Percentiles rank a stretch among this genome's conserved stretches.
phyloP scores from a whole-genome alignment of 176 grass and related monocot genomes.

The Areca catechu region DNA sequence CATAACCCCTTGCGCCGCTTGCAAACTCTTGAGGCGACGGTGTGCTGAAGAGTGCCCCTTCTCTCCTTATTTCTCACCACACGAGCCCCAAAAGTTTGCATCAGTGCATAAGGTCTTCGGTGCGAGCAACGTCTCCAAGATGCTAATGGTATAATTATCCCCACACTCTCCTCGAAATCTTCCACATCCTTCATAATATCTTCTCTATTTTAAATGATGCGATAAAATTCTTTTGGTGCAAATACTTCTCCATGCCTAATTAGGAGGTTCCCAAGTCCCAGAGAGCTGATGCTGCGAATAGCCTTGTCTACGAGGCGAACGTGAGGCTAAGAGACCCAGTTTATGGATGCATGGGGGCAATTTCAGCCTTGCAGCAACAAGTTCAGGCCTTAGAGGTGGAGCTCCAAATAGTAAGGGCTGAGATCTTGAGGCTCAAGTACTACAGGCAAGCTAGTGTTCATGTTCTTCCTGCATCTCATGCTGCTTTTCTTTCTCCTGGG shows the following conservation, averaged over 20 bases:
- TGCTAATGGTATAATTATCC: conserved; percentile 66
- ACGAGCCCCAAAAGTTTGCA: conserved; percentile 85
- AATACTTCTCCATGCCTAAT: too few relatives aligned
- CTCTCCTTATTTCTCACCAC: conserved; percentile 87
- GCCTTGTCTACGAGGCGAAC: conserved; percentile 93
- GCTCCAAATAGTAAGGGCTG: conserved; percentile 49
- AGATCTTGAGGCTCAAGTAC: conserved; percentile 87
- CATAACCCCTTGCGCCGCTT: conserved; percentile 73
- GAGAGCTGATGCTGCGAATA: conserved; percentile 75
- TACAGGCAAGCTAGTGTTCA: conserved; percentile 27
- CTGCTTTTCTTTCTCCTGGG: background rate
- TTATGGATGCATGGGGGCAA: conserved; percentile 88
- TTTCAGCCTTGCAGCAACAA: conserved; percentile 67
- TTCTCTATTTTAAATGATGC: too few relatives aligned
- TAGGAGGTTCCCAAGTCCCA: conserved; percentile 74
- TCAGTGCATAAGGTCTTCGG: conserved; percentile 92
- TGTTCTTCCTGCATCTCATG: background rate
- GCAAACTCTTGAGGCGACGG: conserved; percentile 83
- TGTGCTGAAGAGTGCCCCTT: conserved; percentile 88
- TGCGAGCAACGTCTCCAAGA: conserved; percentile 96
- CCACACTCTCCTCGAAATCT: background rate
- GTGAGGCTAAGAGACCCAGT: conserved; percentile 72
- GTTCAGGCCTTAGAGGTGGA: conserved; percentile 74
- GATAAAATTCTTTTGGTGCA: too few relatives aligned
- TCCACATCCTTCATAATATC: too few relatives aligned